These are phyloP conservation scores for Stagonosporopsis rhizophila DNA, from an alignment of 2,329 filamentous ascomycete species.

Conservation along the genomic window DNA sequence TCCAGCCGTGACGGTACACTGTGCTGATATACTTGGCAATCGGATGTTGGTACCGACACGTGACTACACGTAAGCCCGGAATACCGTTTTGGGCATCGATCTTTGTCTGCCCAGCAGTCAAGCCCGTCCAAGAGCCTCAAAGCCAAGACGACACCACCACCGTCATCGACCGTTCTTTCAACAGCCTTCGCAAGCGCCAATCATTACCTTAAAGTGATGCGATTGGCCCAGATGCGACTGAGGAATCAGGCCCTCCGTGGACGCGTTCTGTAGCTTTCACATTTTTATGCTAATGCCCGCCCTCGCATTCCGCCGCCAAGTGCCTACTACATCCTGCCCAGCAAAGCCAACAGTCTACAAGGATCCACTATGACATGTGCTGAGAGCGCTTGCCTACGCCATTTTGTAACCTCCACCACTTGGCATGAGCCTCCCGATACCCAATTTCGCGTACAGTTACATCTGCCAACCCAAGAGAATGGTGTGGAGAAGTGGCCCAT, in stretches of 20 bases:
- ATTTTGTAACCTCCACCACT: slow-evolving; percentile 13
- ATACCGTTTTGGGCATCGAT: slow-evolving; percentile 12
- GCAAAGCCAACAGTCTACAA: slow-evolving; percentile 22
- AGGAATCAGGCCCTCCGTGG: slow-evolving; percentile 1
- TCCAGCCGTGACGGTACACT: neutral
- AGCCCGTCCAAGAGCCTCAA: slow-evolving; percentile 19
- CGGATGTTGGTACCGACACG: slow-evolving; percentile 13
- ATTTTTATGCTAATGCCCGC: slow-evolving; percentile 9
- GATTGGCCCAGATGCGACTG: slow-evolving; percentile 7
- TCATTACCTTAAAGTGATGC: neutral
- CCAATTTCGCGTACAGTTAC: slow-evolving; percentile 30
- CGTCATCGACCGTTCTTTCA: slow-evolving; percentile 18
- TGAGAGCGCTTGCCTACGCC: slow-evolving; percentile 22
- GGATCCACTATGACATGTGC: slow-evolving; percentile 41
- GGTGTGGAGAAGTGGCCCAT: slow-evolving; percentile 22
- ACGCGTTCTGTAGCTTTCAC: slow-evolving; percentile 22
- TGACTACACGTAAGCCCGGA: slow-evolving; percentile 5
- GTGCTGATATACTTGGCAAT: slow-evolving; percentile 13
- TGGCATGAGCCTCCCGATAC: slow-evolving; percentile 22
- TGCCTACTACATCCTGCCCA: slow-evolving; percentile 25
- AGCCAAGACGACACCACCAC: slow-evolving; percentile 14
- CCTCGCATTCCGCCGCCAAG: slow-evolving; percentile 29
- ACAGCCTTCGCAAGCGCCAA: neutral
- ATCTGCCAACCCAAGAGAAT: slow-evolving; percentile 32
- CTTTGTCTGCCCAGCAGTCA: slow-evolving; percentile 13